Percentiles rank a stretch among this genome's conserved stretches.
These are phyloP conservation scores for Chrysoporthe deuterocubensis DNA, from an alignment of 2,329 filamentous ascomycete genomes.

Conservation along the genomic window DNA sequence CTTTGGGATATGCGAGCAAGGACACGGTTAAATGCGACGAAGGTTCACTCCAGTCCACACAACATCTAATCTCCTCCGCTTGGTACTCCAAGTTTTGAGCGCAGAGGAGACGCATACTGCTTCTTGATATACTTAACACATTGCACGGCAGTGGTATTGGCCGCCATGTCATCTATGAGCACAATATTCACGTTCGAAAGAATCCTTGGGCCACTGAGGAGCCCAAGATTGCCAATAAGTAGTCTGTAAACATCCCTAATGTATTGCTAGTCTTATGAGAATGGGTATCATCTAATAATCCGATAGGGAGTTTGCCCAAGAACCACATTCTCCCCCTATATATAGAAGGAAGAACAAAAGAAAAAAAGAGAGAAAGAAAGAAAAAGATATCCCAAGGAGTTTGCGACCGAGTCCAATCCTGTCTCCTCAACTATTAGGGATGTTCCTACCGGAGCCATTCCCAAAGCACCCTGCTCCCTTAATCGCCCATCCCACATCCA, in stretches of 20 bases:
- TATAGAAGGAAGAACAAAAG: neutral
- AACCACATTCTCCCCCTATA: neutral
- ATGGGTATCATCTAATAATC: conserved; percentile 14
- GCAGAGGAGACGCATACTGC: neutral
- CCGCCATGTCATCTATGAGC: no score
- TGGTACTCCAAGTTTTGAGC: neutral
- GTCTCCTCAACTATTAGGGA: neutral
- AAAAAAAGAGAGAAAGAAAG: neutral
- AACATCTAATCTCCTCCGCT: no score
- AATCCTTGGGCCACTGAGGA: no score
- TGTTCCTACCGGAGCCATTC: neutral
- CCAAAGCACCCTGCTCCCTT: no score
- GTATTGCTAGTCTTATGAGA: conserved; percentile 13
- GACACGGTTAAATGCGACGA: no score
- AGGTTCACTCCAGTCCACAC: no score
- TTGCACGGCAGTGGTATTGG: no score
- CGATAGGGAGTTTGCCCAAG: neutral
- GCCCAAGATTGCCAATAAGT: no score
- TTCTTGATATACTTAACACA: neutral
- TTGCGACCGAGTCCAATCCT: no score
- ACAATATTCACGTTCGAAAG: no score
- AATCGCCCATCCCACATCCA: neutral
- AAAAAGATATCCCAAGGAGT: neutral
- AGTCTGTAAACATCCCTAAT: neutral
- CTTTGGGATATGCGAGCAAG: no score